A percentile compares a stretch with the other conserved stretches of the same genome.
Conservation (phyloP, 2,329 filamentous ascomycete species). For the Colletotrichum echinochloae region DNA sequence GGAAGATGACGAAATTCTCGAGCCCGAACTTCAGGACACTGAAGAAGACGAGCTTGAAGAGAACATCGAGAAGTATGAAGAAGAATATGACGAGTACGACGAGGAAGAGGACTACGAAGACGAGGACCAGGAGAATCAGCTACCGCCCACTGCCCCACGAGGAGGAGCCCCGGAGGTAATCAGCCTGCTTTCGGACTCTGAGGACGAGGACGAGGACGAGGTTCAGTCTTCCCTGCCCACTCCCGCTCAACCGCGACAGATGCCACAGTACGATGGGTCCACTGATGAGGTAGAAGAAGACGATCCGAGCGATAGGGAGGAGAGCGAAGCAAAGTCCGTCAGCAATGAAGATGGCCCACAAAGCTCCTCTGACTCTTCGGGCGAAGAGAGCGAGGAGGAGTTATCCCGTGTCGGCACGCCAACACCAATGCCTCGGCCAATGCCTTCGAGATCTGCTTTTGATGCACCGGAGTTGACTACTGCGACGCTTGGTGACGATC, state of each 20-base stretch:
- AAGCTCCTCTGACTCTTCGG: background rate
- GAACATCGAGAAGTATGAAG: slow-evolving; percentile 24
- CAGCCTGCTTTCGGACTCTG: slow-evolving; percentile 40
- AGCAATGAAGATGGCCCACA: background rate
- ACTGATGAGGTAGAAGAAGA: slow-evolving; percentile 27
- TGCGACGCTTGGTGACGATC: slow-evolving; percentile 15
- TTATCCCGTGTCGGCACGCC: slow-evolving; percentile 22
- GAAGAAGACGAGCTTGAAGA: slow-evolving; percentile 39
- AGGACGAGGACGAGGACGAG: slow-evolving; percentile 40
- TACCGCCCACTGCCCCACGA: slow-evolving; percentile 5
- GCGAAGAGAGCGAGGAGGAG: slow-evolving; percentile 25
- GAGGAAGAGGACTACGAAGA: slow-evolving; percentile 40
- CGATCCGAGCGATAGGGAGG: slow-evolving; percentile 20
- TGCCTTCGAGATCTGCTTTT: background rate
- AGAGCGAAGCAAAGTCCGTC: slow-evolving; percentile 18
- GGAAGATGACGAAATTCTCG: slow-evolving; percentile 30
- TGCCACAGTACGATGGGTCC: slow-evolving; percentile 34
- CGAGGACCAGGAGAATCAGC: slow-evolving; percentile 30
- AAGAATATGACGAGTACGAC: slow-evolving; percentile 35
- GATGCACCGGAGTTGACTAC: slow-evolving; percentile 18
- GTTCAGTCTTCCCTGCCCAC: slow-evolving; percentile 7
- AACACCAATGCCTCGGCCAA: slow-evolving; percentile 19
- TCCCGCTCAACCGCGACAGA: background rate
- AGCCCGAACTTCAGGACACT: slow-evolving; percentile 21
- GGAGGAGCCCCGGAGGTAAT: slow-evolving; percentile 37